Evolutionary conservation across 108 stramenopile genomes (phyloP).

Genomic region (Skeletonema marinoi): DNA sequence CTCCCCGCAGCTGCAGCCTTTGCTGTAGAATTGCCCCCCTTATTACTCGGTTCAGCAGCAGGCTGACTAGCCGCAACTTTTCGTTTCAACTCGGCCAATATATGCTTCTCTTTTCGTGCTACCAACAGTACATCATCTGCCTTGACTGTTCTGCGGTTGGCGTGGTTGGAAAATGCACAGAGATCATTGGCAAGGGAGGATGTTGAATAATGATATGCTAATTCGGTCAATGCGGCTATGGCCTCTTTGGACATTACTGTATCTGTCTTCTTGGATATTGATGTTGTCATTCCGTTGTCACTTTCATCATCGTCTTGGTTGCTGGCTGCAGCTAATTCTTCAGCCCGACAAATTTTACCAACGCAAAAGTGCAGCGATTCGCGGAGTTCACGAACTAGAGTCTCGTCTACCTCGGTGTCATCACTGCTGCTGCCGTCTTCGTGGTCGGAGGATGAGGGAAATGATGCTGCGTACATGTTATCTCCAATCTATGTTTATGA

Average conservation of each 20-base stretch:
- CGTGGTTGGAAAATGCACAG: slow-evolving; percentile 57
- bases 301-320: slow-evolving; percentile 15
- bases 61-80: neutral
- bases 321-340: slow-evolving; percentile 1
- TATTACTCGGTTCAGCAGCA: neutral
- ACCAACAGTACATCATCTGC: slow-evolving; percentile 52
- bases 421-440: neutral
- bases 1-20: neutral
- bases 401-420: neutral
- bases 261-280: neutral
- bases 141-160: slow-evolving; percentile 37
- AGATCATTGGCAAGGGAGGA: slow-evolving; percentile 58
- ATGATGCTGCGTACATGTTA: no score
- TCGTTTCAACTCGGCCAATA: slow-evolving; percentile 23
- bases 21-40: neutral
- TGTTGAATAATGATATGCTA: slow-evolving; percentile 65
- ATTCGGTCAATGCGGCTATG: slow-evolving; percentile 61
- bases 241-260: slow-evolving; percentile 44
- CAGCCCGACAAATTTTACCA: slow-evolving; percentile 27
- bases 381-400: slow-evolving; percentile 11
- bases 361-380: slow-evolving; percentile 28
- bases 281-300: neutral
- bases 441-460: no score
- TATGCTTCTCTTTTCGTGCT: slow-evolving; percentile 36
- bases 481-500: no score